Percentiles rank a stretch among this genome's conserved stretches.
phyloP scores from a whole-genome alignment of 306 rosid genomes.

The Medicago lupulina region DNA sequence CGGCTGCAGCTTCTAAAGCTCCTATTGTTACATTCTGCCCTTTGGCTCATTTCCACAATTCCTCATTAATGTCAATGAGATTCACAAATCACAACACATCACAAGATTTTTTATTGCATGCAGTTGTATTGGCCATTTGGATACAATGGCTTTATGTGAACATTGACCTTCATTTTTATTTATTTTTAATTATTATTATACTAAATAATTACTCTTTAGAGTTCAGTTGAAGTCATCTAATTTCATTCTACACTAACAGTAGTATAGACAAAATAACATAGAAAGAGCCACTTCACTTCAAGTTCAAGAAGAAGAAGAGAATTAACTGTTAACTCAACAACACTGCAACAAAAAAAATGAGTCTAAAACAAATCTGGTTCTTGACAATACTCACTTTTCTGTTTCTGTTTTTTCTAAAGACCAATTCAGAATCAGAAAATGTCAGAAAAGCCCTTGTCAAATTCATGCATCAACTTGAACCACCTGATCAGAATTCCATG shows the following conservation, averaged over 20 bases:
- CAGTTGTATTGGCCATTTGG: conserved; percentile 50
- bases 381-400: conserved; percentile 32
- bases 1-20: conserved; percentile 47
- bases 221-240: conserved; percentile 25
- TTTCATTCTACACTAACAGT: conserved; percentile 5
- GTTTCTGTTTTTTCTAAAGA: conserved; percentile 40
- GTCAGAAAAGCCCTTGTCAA: conserved; percentile 52
- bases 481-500: conserved; percentile 30
- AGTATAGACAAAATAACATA: conserved; percentile 8
- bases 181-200: not conserved
- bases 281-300: conserved; percentile 10
- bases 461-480: conserved; percentile 69
- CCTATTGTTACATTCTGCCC: conserved; percentile 30
- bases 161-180: conserved; percentile 20
- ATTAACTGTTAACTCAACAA: not conserved
- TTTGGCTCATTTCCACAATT: conserved; percentile 47
- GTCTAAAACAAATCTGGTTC: conserved; percentile 39
- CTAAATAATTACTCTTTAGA: not conserved
- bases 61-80: conserved; percentile 2
- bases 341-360: conserved; percentile 51
- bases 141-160: conserved; percentile 26
- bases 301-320: not conserved
- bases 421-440: conserved; percentile 49
- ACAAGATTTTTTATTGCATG: conserved; percentile 11
- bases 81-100: conserved; percentile 14